Evolutionary conservation across 1,284 basidiomycete species (phyloP).

Genomic region (Athelia psychrophila): DNA sequence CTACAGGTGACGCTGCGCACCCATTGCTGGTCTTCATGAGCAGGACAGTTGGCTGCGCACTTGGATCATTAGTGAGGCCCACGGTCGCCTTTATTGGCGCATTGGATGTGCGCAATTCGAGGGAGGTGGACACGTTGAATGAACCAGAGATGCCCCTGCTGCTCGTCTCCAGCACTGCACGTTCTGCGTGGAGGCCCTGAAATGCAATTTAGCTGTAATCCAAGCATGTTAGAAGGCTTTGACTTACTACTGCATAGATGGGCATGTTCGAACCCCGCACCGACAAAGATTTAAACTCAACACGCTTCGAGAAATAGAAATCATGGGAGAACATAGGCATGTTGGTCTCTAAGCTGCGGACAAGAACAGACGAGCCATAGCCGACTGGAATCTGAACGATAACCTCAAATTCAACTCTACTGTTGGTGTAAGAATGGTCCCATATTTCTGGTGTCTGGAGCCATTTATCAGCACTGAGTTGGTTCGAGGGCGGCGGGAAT

Average conservation of each 20-base stretch:
- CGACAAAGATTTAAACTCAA: constrained; percentile 26
- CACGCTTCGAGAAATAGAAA: constrained; percentile 21
- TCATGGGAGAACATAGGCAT: constrained; percentile 30
- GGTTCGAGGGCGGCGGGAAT: neutral
- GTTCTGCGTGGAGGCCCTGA: constrained; percentile 9
- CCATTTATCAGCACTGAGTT: neutral
- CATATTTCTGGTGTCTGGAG: constrained; percentile 13
- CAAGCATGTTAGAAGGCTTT: no score
- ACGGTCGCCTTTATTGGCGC: constrained; percentile 14
- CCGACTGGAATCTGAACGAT: constrained; percentile 31
- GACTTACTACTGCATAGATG: constrained; percentile 27
- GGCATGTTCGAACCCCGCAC: constrained; percentile 28
- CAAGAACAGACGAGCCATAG: constrained; percentile 14
- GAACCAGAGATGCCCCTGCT: constrained; percentile 14
- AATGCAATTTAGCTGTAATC: no score
- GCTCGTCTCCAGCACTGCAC: constrained; percentile 9
- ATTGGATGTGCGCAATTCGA: constrained; percentile 14
- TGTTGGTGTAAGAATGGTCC: neutral
- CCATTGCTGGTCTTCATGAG: constrained; percentile 13
- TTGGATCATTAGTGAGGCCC: constrained; percentile 7
- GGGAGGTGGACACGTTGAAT: constrained; percentile 10
- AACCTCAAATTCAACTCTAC: constrained; percentile 28
- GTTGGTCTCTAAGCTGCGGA: constrained; percentile 38
- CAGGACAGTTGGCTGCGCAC: constrained; percentile 2
- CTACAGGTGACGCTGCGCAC: constrained; percentile 6